Base-by-base conservation (phyloP, 176 grass and related monocot genomes). In the Thalia dealbata region DNA sequence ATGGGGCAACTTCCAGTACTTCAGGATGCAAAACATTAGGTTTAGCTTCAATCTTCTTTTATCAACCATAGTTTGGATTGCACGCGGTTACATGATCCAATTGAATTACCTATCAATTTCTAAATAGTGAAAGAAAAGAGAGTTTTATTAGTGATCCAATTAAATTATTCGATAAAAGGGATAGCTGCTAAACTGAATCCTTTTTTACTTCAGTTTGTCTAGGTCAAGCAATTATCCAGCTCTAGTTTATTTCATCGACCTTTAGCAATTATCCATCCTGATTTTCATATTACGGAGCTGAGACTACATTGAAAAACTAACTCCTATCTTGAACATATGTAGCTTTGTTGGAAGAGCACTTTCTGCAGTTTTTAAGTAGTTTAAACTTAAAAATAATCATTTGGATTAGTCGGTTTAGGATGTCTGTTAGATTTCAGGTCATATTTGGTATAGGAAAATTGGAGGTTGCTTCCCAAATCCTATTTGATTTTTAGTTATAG, bases 1-100 rank as follows among this genome's bases (percentile, higher is more conserved):
- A 75, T 93, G 90, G 95, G 89, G 87, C 71, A 97, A 99, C 78
- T 93, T 99, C 75, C 91, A 93, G 79, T 99, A 99, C 84, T 99
- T 88, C 71, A 89, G 85, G 74, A 93, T 97, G 95, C 86, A 88
- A 64, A 91, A 85, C 72, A 99, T 99, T 79, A 91, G 90, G 95
- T 99, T 24, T 69, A 70, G 81, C 51, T 29, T 74, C 24, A 5
- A 73, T 55, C 68, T 73, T 63, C 7, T 74, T 27, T 64, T 76
- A 2, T 14, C n/a, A 45, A 3, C 27, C 4, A 14, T 64, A 64
- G 16, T 29, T 30, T 28, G 15, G 52, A 18, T 27, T 50, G 22
- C 50, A 23, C 21, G 9, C 6, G 26, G 26, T 22, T 2, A 32
- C 12, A 30, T 64, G 45, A 48, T 7, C 45, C 11, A 48, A 2